Conservation (phyloP, 495 filamentous ascomycete species). For the Lepraria neglecta region DNA sequence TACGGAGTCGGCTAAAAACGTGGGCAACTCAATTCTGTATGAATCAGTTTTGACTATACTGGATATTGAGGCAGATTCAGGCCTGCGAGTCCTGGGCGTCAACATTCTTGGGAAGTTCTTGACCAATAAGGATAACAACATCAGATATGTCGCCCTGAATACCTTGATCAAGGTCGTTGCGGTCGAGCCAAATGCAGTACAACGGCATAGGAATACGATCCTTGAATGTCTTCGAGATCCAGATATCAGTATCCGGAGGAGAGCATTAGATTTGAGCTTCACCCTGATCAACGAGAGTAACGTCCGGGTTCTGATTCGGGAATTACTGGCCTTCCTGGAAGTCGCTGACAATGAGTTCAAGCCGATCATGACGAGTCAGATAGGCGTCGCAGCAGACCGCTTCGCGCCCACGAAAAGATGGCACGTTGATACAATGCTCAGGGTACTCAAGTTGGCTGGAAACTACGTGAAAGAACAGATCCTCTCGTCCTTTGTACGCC, state of each 20-base stretch:
- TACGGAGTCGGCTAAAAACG: conserved; percentile 96
- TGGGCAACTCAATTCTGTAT: conserved; percentile 95
- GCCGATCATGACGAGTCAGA: conserved; percentile 92
- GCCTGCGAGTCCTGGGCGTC: conserved; percentile 85
- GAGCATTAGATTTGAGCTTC: conserved; percentile 93
- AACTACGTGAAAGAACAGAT: conserved; percentile 98
- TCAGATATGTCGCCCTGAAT: conserved; percentile 95
- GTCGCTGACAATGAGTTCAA: conserved; percentile 98
- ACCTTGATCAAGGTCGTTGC: conserved; percentile 97
- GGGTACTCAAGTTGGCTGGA: conserved; percentile 89
- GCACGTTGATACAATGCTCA: conserved; percentile 95
- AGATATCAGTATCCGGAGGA: conserved; percentile 95
- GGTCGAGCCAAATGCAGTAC: conserved; percentile 95
- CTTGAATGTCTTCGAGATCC: conserved; percentile 93
- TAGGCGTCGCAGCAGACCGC: conserved; percentile 91
- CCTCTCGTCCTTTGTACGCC: conserved; percentile 87
- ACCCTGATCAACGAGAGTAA: conserved; percentile 96
- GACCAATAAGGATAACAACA: conserved; percentile 97
- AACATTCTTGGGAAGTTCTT: conserved; percentile 98
- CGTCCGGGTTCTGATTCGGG: conserved; percentile 84
- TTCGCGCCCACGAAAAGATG: conserved; percentile 95
- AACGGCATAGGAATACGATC: conserved; percentile 94
- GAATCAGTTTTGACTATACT: conserved; percentile 96
- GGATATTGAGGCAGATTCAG: conserved; percentile 95
- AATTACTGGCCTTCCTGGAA: conserved; percentile 89